Percentiles rank a stretch among this genome's conserved stretches.
Evolutionary conservation across 495 filamentous ascomycete genomes (phyloP).

Genomic region (Hyphodiscus hymeniophilus): DNA sequence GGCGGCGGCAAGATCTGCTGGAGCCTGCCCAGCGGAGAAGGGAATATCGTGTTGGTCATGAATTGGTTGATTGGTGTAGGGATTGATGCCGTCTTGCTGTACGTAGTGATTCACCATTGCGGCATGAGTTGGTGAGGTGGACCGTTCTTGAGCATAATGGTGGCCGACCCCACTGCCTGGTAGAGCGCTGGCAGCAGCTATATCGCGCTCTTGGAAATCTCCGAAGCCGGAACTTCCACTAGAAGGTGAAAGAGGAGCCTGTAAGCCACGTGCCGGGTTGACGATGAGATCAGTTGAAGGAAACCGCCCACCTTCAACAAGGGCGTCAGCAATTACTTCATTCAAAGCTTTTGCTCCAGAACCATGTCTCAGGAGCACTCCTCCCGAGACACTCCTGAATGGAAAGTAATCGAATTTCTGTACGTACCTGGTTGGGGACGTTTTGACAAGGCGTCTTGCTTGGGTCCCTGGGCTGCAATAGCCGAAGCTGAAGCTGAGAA

Average conservation of each 20-base stretch:
- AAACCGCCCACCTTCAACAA: conserved; percentile 88
- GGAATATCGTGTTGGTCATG: not conserved
- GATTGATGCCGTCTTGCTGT: conserved; percentile 36
- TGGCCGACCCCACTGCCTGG: conserved; percentile 39
- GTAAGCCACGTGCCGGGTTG: conserved; percentile 60
- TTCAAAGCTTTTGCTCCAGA: too few species aligned
- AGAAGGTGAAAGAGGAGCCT: conserved; percentile 65
- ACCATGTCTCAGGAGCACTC: too few species aligned
- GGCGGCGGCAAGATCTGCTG: conserved; percentile 4
- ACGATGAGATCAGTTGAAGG: conserved; percentile 72
- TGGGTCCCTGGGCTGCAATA: conserved; percentile 34
- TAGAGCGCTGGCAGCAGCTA: conserved; percentile 44
- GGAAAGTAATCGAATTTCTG: too few species aligned
- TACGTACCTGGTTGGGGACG: conserved; percentile 73
- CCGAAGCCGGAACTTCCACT: conserved; percentile 63
- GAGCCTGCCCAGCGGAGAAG: not conserved
- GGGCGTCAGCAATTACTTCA: too few species aligned
- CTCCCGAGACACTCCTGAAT: too few species aligned
- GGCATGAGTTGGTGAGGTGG: conserved; percentile 23
- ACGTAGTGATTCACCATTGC: conserved; percentile 30
- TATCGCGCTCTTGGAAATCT: conserved; percentile 38
- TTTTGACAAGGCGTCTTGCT: conserved; percentile 38
- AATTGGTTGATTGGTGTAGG: conserved; percentile 32
- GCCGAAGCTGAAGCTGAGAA: conserved; percentile 54
- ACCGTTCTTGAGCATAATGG: conserved; percentile 9